Evolutionary conservation across 805 yeast species (phyloP).

Genomic region (Teunomyces barrocoloradensis): DNA sequence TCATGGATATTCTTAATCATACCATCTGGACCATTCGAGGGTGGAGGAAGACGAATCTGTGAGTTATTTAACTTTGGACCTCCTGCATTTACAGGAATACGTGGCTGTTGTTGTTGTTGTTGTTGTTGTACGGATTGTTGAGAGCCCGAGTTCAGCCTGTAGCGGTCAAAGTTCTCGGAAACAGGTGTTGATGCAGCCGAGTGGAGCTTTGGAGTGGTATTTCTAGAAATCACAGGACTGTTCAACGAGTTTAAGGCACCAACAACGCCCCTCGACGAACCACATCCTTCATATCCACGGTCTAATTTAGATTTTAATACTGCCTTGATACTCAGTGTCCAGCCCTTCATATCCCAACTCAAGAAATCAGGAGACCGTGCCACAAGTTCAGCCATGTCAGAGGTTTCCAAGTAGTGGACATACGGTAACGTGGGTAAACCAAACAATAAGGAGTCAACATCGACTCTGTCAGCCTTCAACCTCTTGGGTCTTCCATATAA

Average conservation of each 20-base stretch:
- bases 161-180: neutral
- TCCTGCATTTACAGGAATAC: neutral
- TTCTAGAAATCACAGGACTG: constrained; percentile 27
- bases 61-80: neutral
- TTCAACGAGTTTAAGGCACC: constrained; percentile 59
- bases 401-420: constrained; percentile 40
- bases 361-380: constrained; percentile 20
- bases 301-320: constrained; percentile 35
- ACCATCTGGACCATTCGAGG: neutral
- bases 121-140: neutral
- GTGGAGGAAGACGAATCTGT: neutral
- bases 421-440: constrained; percentile 46
- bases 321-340: constrained; percentile 30
- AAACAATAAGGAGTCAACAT: constrained; percentile 39
- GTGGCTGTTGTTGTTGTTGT: neutral
- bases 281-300: constrained; percentile 70
- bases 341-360: constrained; percentile 36
- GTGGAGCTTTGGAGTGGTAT: neutral
- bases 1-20: constrained; percentile 3
- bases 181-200: neutral
- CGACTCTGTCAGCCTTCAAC: constrained; percentile 41
- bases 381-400: constrained; percentile 25
- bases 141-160: neutral
- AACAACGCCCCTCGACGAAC: constrained; percentile 59
- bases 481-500: constrained; percentile 45